These are phyloP conservation scores for Penicillium italicum DNA, from an alignment of 2,329 filamentous ascomycete genomes.

Conservation along the genomic window DNA sequence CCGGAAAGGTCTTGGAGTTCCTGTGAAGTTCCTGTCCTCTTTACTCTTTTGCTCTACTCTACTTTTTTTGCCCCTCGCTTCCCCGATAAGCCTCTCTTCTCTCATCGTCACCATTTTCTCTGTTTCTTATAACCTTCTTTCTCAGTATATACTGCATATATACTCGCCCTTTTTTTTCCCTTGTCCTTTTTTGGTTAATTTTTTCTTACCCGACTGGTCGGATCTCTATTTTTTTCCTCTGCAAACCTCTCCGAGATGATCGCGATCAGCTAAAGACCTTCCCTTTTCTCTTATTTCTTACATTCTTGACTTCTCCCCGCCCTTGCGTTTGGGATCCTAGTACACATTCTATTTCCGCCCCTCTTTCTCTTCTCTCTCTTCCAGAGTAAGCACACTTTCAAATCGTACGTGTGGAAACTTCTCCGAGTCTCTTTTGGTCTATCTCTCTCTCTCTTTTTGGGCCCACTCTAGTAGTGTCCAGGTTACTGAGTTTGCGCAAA, in stretches of 20 bases:
- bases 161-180: not conserved
- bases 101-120: conserved; percentile 28
- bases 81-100: conserved; percentile 32
- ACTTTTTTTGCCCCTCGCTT: conserved; percentile 25
- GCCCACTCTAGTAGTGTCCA: conserved; percentile 4
- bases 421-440: not conserved
- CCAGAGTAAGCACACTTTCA: conserved; percentile 5
- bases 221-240: conserved; percentile 8
- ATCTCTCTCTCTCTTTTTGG: not conserved
- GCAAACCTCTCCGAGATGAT: conserved; percentile 14
- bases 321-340: conserved; percentile 17
- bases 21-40: conserved; percentile 14
- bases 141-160: not conserved
- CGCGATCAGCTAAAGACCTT: conserved; percentile 19
- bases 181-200: conserved; percentile 4
- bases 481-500: conserved; percentile 16
- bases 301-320: conserved; percentile 10
- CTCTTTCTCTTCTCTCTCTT: conserved; percentile 4
- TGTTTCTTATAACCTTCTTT: conserved; percentile 1
- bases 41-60: not conserved
- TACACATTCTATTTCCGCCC: conserved; percentile 10
- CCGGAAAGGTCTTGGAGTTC: conserved; percentile 15
- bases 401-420: conserved; percentile 7
- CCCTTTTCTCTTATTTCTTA: conserved; percentile 12
- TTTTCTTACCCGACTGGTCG: conserved; percentile 6